These are phyloP conservation scores for Jamesozyma piceae DNA, from an alignment of 805 yeast genomes.

Conservation along the genomic window DNA sequence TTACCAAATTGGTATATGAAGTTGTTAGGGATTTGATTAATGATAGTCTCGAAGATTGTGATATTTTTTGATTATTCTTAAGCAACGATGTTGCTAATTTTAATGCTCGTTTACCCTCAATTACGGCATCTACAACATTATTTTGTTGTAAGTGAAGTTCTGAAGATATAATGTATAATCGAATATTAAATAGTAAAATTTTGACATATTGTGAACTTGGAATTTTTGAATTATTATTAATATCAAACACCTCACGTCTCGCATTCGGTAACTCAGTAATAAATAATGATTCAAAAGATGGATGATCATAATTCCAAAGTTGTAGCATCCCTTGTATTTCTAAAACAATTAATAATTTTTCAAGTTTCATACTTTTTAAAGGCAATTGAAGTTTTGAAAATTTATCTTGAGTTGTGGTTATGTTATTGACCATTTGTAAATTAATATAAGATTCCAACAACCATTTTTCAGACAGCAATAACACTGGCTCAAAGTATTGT, in stretches of 20 bases:
- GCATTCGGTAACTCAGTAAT: conserved; percentile 7
- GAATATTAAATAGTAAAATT: conserved; percentile 24
- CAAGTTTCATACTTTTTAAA: conserved; percentile 7
- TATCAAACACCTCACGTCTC: conserved; percentile 20
- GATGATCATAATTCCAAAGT: conserved; percentile 10
- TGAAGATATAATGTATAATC: conserved; percentile 15
- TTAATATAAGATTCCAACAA: conserved; percentile 10
- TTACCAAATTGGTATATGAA: conserved; percentile 35
- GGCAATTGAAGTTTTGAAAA: conserved; percentile 1
- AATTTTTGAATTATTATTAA: conserved; percentile 15
- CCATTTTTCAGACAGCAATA: conserved; percentile 6
- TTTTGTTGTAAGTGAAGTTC: conserved; percentile 11
- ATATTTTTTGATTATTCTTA: conserved; percentile 29
- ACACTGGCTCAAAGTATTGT: conserved; percentile 7
- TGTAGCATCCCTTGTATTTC: conserved; percentile 5
- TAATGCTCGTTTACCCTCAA: conserved; percentile 40
- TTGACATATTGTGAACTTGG: conserved; percentile 17
- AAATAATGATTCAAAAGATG: conserved; percentile 15
- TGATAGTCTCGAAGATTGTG: conserved; percentile 30
- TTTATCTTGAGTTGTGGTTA: background rate
- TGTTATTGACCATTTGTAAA: conserved; percentile 13
- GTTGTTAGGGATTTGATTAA: conserved; percentile 31
- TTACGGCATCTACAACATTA: conserved; percentile 18
- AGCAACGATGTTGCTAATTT: conserved; percentile 46
- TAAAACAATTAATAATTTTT: conserved; percentile 8